A percentile compares a stretch with the other conserved stretches of the same genome.
Evolutionary conservation across 345 rosid species (phyloP).

Genomic region (Syzygium jambos): DNA sequence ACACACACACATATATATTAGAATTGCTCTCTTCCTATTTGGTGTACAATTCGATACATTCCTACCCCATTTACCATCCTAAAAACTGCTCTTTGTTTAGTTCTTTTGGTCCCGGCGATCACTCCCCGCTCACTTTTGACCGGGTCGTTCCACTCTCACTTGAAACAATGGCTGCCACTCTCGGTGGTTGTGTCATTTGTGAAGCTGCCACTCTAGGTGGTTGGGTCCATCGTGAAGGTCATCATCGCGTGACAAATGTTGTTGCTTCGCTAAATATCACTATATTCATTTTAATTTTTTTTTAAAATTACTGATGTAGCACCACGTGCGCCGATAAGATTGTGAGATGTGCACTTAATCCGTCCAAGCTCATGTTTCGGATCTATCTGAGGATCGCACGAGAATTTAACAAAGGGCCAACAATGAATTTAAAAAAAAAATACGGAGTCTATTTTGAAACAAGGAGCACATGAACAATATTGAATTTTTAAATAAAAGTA

Average conservation of each 20-base stretch:
- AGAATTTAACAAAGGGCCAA: not conserved
- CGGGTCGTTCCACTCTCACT: too few relatives aligned
- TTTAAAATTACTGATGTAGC: not conserved
- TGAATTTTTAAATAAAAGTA: not conserved
- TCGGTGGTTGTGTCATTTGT: not conserved
- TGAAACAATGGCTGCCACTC: not conserved
- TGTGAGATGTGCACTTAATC: not conserved
- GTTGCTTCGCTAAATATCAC: not conserved
- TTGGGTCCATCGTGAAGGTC: not conserved
- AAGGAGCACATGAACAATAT: not conserved
- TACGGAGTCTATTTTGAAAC: not conserved
- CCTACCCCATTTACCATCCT: too few relatives aligned
- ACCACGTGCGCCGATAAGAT: too few relatives aligned
- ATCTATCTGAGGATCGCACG: not conserved
- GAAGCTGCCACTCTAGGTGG: not conserved
- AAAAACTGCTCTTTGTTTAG: too few relatives aligned
- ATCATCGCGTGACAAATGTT: not conserved
- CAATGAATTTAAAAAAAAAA: not conserved
- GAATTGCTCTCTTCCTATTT: too few relatives aligned
- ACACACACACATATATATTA: too few relatives aligned
- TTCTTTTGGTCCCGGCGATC: too few relatives aligned
- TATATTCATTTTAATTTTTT: not conserved
- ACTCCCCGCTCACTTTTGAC: too few relatives aligned
- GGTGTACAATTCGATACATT: too few relatives aligned
- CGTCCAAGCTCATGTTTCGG: not conserved